Conservation (phyloP, 1,284 basidiomycete species). For the Apiotrichum sp. region DNA sequence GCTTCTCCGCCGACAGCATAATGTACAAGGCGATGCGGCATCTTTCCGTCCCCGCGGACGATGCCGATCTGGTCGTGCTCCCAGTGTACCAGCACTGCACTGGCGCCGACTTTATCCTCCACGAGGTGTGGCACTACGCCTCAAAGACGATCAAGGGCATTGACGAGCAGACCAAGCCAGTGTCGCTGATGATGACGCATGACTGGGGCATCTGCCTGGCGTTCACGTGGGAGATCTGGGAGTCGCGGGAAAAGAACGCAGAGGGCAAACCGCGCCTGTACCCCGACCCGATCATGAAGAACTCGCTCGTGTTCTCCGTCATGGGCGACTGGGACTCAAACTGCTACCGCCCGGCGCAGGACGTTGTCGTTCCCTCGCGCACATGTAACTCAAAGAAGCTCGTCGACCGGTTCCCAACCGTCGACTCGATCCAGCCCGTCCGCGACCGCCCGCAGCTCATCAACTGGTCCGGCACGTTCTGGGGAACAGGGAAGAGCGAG, state of each 20-base stretch:
- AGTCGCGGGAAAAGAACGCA: slow-evolving; percentile 20
- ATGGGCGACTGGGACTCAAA: slow-evolving; percentile 45
- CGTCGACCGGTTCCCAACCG: slow-evolving; percentile 28
- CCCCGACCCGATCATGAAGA: slow-evolving; percentile 39
- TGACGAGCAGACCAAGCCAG: slow-evolving; percentile 27
- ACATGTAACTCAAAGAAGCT: slow-evolving; percentile 36
- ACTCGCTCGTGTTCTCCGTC: slow-evolving; percentile 42
- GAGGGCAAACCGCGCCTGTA: slow-evolving; percentile 19
- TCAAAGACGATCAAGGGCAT: slow-evolving; percentile 37
- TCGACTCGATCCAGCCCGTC: slow-evolving; percentile 31
- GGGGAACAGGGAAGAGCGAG: slow-evolving; percentile 46
- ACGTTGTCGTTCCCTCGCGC: slow-evolving; percentile 45
- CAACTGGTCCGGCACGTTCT: slow-evolving; percentile 44
- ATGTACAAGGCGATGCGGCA: slow-evolving; percentile 41
- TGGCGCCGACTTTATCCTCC: slow-evolving; percentile 35
- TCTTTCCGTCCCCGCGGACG: slow-evolving; percentile 41
- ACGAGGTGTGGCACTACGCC: slow-evolving; percentile 44
- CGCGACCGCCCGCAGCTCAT: slow-evolving; percentile 33
- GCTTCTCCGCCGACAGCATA: slow-evolving; percentile 46
- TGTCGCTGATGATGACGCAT: slow-evolving; percentile 47
- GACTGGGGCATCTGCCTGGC: slow-evolving; percentile 48
- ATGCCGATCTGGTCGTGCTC: slow-evolving; percentile 48
- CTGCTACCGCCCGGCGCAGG: slow-evolving; percentile 45
- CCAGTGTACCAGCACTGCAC: slow-evolving; percentile 48
- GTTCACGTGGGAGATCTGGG: slow-evolving; percentile 47